Conservation (phyloP, 768 basidiomycete species). For the Suillus subaureus region DNA sequence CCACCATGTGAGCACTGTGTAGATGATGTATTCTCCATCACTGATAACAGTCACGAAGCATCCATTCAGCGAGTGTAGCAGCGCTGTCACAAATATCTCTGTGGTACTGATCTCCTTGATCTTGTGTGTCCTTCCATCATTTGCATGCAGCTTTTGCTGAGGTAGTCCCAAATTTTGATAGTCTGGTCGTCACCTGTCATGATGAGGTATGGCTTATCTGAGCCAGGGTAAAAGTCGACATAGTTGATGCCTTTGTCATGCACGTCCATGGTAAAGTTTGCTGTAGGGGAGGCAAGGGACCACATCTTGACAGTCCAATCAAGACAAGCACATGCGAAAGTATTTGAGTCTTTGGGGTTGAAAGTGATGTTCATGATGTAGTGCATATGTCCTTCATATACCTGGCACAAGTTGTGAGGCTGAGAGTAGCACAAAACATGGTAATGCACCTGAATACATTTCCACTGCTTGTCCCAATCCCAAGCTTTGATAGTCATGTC, state of each 20-base stretch:
- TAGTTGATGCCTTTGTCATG: constrained; percentile 99
- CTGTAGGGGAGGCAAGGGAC: constrained; percentile 80
- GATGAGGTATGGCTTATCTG: constrained; percentile 95
- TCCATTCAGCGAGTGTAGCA: no score
- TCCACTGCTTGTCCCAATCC: constrained; percentile 99
- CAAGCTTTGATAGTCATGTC: constrained; percentile 99
- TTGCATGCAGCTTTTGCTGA: no score
- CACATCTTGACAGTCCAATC: constrained; percentile 99
- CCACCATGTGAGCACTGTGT: no score
- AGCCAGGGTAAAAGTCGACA: constrained; percentile 97
- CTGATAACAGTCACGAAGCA: no score
- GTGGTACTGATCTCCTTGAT: no score
- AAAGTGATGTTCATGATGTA: constrained; percentile 99
- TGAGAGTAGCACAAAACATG: no score
- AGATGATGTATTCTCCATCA: no score
- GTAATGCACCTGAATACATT: constrained; percentile 86
- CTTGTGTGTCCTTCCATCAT: no score
- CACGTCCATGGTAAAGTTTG: constrained; percentile 97
- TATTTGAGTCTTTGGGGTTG: constrained; percentile 97
- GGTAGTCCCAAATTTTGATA: no score
- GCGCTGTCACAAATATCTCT: no score
- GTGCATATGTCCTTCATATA: constrained; percentile 96
- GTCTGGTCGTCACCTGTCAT: constrained; percentile 39
- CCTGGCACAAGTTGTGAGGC: constrained; percentile 44
- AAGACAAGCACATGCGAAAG: constrained; percentile 95